Conservation (phyloP, 129 eudicot genomes). For the Arctium minus region DNA sequence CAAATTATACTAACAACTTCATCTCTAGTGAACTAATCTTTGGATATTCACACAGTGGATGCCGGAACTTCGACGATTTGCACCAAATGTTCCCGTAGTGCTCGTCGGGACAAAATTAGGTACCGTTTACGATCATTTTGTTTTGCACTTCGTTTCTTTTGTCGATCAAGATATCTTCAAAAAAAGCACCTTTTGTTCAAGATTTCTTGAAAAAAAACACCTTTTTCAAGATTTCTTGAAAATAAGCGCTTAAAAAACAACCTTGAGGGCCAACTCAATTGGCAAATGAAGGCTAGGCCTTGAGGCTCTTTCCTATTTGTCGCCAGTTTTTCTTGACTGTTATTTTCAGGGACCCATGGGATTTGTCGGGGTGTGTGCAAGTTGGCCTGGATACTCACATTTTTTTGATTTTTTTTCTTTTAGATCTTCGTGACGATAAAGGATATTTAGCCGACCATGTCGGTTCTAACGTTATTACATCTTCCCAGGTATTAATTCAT, state of each 20-base stretch:
- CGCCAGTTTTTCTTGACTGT: not conserved
- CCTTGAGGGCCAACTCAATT: not conserved
- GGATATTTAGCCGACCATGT: constrained; percentile 70
- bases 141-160: not conserved
- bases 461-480: constrained; percentile 65
- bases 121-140: constrained; percentile 7
- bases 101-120: constrained; percentile 97
- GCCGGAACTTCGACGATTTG: constrained; percentile 97
- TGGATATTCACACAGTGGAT: constrained; percentile 69
- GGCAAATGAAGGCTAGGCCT: not conserved
- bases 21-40: constrained; percentile 5
- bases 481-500: constrained; percentile 57
- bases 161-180: not conserved
- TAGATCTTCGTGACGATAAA: constrained; percentile 83
- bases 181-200: not conserved
- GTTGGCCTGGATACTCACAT: not conserved
- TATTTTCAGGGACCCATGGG: not conserved
- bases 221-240: not conserved
- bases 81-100: constrained; percentile 93
- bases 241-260: not conserved
- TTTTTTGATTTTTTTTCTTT: not conserved
- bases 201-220: not conserved
- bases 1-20: not conserved
- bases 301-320: not conserved
- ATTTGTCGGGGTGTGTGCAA: no score